Evolutionary conservation across 192 early-diverging fungal species (phyloP), one percentile per base, ranked within the genome.

Genomic region (Geosiphon pyriformis): DNA sequence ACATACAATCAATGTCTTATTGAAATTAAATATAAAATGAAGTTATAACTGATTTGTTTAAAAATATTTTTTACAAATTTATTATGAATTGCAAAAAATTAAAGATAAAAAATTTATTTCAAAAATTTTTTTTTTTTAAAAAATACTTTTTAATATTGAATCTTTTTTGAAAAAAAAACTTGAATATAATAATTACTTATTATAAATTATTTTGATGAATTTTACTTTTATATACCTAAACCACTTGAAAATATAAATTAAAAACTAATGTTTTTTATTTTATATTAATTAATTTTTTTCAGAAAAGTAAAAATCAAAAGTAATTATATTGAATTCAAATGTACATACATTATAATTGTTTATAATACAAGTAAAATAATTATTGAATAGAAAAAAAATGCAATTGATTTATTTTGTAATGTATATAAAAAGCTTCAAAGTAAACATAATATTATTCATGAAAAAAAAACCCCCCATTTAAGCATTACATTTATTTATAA

Each of bases 181-280:
- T 42, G 37, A 42, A 42, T 42, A 54, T 54, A 20, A 54, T 54
- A 54, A 20, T 54, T 54, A 20, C 52, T 20, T 54, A 20, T 54
- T 12, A 12, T 54, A 26, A 54, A 54, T 54, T 20, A 20, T 54
- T 20, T 54, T 54, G 52, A 20, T 54, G 26, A 54, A 54, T 54
- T 54, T 54, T 54, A 54, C 20, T 26, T 54, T 54, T 26, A 20
- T 54, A 54, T 54, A 54, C 52, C 26, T 42, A 42, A 54, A 54
- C 52, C 52, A 54, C 52, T 54, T 54, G 26, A 54, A 54, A n/a
- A 54, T 54, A 54, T 20, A 20, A 20, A 20, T 20, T 54, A 20
- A 20, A 54, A 54, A 54, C 52, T 20, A 26, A 54, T 6, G 20
- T 54, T 20, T 26, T 54, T 54, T 42, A 54, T 54, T 54, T 54